Percentiles rank a stretch among this genome's conserved stretches.
These are phyloP conservation scores for Neophaeococcomyces aloes DNA, from an alignment of 2,329 filamentous ascomycete species.

Conservation along the genomic window DNA sequence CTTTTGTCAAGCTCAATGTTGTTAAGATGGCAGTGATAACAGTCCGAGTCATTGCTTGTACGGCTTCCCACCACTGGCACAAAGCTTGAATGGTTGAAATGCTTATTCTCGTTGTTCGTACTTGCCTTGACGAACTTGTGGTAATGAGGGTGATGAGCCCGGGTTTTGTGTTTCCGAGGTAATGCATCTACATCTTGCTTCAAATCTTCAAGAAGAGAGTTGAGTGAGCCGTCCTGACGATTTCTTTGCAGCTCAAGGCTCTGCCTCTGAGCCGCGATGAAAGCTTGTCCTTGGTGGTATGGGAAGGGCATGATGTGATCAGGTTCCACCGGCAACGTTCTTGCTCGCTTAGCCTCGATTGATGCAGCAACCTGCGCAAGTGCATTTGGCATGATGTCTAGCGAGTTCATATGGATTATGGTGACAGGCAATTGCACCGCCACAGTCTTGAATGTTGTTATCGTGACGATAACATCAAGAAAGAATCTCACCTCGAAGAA, in stretches of 20 bases:
- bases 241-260: slow-evolving; percentile 34
- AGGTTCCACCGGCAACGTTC: slow-evolving; percentile 21
- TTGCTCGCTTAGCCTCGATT: slow-evolving; percentile 41
- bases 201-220: slow-evolving; percentile 9
- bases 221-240: not conserved
- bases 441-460: slow-evolving; percentile 39
- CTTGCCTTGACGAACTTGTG: not conserved
- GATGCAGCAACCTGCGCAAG: slow-evolving; percentile 44
- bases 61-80: slow-evolving; percentile 15
- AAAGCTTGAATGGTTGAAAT: slow-evolving; percentile 9
- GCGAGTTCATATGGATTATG: slow-evolving; percentile 47
- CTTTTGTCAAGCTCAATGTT: slow-evolving; percentile 4
- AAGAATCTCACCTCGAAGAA: slow-evolving; percentile 49
- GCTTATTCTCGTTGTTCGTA: slow-evolving; percentile 10
- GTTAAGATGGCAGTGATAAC: slow-evolving; percentile 18
- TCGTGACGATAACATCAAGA: slow-evolving; percentile 40
- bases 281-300: slow-evolving; percentile 40
- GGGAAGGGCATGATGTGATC: slow-evolving; percentile 14
- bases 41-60: slow-evolving; percentile 12
- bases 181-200: slow-evolving; percentile 16
- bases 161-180: slow-evolving; percentile 11
- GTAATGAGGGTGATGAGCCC: slow-evolving; percentile 7
- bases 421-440: slow-evolving; percentile 46
- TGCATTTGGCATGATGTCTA: slow-evolving; percentile 45
- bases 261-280: slow-evolving; percentile 42